A percentile compares a stretch with the other conserved stretches of the same genome.
These are phyloP conservation scores for Aspergillus eucalypticola DNA, from an alignment of 2,329 filamentous ascomycete species.

Conservation along the genomic window DNA sequence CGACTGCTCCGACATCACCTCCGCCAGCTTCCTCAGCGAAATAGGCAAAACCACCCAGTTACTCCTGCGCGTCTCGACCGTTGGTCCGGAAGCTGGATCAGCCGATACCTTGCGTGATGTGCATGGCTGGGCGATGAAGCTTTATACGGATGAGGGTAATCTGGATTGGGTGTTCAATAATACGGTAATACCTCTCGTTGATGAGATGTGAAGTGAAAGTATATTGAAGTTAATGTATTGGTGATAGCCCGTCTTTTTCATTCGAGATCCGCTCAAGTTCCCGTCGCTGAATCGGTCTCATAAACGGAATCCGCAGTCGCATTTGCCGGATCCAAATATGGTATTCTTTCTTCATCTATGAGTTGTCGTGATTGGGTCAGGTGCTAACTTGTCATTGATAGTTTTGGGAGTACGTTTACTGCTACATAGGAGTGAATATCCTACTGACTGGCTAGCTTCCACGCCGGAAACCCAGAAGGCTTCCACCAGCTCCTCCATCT, in stretches of 20 bases:
- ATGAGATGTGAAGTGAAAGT: too few species aligned
- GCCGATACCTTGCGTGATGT: not conserved
- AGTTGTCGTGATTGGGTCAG: not conserved
- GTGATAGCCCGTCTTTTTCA: slow-evolving; percentile 12
- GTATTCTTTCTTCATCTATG: not conserved
- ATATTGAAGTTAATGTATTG: not conserved
- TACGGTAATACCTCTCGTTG: not conserved
- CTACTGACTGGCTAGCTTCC: not conserved
- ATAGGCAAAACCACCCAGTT: not conserved
- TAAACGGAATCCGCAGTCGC: not conserved
- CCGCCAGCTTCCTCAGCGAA: not conserved
- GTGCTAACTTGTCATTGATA: not conserved
- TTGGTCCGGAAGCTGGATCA: not conserved
- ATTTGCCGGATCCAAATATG: not conserved
- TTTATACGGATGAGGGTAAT: not conserved
- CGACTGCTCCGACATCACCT: not conserved
- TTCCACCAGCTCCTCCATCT: slow-evolving; percentile 13
- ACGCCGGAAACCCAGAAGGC: slow-evolving; percentile 12
- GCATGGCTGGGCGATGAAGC: slow-evolving; percentile 1
- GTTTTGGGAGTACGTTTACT: slow-evolving; percentile 5
- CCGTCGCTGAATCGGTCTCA: slow-evolving; percentile 6
- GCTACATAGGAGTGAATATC: too few species aligned
- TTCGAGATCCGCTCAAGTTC: slow-evolving; percentile 9
- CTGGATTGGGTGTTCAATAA: slow-evolving; percentile 1
- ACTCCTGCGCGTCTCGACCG: not conserved